Evolutionary conservation across 1,284 basidiomycete species (phyloP).

Genomic region (Trichosporon faecale): DNA sequence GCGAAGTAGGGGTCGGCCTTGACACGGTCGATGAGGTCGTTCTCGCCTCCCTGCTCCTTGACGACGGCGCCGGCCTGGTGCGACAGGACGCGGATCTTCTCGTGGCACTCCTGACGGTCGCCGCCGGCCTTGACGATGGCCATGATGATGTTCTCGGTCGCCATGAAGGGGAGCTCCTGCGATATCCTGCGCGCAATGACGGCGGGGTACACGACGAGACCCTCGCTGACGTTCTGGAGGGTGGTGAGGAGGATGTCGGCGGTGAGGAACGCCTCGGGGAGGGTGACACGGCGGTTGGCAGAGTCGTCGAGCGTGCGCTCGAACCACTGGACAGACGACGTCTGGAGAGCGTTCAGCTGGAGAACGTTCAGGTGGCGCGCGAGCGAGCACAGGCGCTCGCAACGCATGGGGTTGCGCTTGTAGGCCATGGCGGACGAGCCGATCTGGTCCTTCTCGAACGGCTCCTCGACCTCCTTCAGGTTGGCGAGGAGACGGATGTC

Average conservation of each 20-base stretch:
- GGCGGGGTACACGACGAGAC: slow-evolving; percentile 93
- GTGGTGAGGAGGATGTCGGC: slow-evolving; percentile 95
- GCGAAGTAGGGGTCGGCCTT: slow-evolving; percentile 64
- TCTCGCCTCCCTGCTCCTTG: slow-evolving; percentile 90
- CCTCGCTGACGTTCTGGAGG: slow-evolving; percentile 94
- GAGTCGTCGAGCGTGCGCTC: slow-evolving; percentile 93
- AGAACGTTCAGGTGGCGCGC: slow-evolving; percentile 88
- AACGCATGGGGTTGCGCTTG: slow-evolving; percentile 99
- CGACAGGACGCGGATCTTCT: slow-evolving; percentile 91
- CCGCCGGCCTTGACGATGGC: slow-evolving; percentile 92
- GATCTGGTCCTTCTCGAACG: slow-evolving; percentile 98
- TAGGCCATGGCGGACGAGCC: slow-evolving; percentile 98
- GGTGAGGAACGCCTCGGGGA: slow-evolving; percentile 95
- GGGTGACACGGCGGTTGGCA: slow-evolving; percentile 93
- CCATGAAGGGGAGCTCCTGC: slow-evolving; percentile 99
- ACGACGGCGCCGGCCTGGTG: slow-evolving; percentile 94
- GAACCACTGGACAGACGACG: slow-evolving; percentile 89
- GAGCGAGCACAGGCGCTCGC: slow-evolving; percentile 92
- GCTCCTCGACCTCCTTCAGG: slow-evolving; percentile 98
- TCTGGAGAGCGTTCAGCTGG: slow-evolving; percentile 91
- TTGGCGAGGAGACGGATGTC: slow-evolving; percentile 89
- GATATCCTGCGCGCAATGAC: slow-evolving; percentile 88
- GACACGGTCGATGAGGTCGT: slow-evolving; percentile 91
- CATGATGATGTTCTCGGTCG: slow-evolving; percentile 99
- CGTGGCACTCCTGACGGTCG: slow-evolving; percentile 94